A percentile compares a stretch with the other conserved stretches of the same genome.
Conservation (phyloP, 1,139 yeast genomes). For the Yamadazyma jaroonii region DNA sequence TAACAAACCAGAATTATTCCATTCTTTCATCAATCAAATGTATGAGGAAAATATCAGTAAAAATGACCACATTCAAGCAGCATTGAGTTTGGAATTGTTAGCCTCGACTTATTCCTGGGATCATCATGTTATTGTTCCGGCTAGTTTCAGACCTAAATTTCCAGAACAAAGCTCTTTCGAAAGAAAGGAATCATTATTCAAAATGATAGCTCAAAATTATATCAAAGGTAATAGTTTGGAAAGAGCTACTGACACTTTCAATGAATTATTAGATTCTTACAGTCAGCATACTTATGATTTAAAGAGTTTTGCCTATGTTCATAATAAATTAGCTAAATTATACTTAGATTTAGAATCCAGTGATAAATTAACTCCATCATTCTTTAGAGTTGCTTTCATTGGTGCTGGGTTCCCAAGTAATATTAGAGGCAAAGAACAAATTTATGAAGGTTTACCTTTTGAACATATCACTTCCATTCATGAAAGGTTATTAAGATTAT, state of each 20-base stretch:
- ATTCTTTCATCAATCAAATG: constrained; percentile 73
- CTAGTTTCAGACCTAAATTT: constrained; percentile 64
- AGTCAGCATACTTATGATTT: constrained; percentile 73
- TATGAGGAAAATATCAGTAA: constrained; percentile 62
- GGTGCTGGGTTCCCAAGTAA: constrained; percentile 85
- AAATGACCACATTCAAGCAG: constrained; percentile 76
- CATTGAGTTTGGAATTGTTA: constrained; percentile 71
- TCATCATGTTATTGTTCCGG: constrained; percentile 53
- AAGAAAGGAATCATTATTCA: constrained; percentile 71
- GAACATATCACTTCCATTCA: constrained; percentile 86
- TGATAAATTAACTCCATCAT: constrained; percentile 75
- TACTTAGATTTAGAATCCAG: constrained; percentile 67
- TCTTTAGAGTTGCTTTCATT: constrained; percentile 74
- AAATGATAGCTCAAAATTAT: constrained; percentile 70
- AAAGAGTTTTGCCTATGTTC: constrained; percentile 72
- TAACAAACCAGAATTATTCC: constrained; percentile 76
- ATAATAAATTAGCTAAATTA: constrained; percentile 63
- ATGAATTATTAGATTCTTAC: constrained; percentile 74
- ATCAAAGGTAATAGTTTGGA: constrained; percentile 72
- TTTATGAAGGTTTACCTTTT: constrained; percentile 84
- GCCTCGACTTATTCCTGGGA: constrained; percentile 82
- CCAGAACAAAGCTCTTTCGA: constrained; percentile 81
- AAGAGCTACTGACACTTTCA: constrained; percentile 73
- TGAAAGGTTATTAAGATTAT: constrained; percentile 67
- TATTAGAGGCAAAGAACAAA: constrained; percentile 71